phyloP scores from a whole-genome alignment of 1,139 yeast species.

The Candida anutae region DNA sequence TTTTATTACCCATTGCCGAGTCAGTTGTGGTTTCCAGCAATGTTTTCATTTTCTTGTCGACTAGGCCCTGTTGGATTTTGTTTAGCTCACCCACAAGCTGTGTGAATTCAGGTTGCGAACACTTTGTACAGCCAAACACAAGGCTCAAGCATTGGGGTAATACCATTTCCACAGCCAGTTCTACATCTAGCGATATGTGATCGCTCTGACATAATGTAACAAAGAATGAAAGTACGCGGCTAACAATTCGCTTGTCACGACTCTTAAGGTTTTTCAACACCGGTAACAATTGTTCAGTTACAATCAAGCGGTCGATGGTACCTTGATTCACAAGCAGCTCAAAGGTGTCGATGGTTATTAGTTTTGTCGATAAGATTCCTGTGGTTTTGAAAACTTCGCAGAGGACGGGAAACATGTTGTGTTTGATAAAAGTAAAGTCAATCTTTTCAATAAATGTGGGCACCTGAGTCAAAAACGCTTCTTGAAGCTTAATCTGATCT shows the following conservation, averaged over 20 bases:
- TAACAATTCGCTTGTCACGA: conserved; percentile 61
- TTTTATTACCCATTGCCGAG: conserved; percentile 3
- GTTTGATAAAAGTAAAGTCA: conserved; percentile 70
- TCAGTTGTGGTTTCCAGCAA: conserved; percentile 9
- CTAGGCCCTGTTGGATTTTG: conserved; percentile 21
- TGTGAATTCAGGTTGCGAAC: conserved; percentile 29
- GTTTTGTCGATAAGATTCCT: conserved; percentile 69
- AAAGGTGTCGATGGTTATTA: conserved; percentile 61
- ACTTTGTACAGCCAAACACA: conserved; percentile 36
- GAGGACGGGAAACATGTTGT: conserved; percentile 63
- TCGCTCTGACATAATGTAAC: conserved; percentile 31
- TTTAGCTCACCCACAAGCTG: conserved; percentile 20
- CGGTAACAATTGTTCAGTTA: conserved; percentile 73
- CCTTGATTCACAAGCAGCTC: conserved; percentile 47
- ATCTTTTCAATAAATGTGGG: conserved; percentile 38
- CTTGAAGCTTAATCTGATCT: conserved; percentile 46
- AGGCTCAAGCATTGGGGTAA: conserved; percentile 31
- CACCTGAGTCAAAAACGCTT: conserved; percentile 42
- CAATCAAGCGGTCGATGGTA: conserved; percentile 62
- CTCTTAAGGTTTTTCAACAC: conserved; percentile 68
- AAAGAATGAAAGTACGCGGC: conserved; percentile 48
- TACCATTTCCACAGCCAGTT: conserved; percentile 27
- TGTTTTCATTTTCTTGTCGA: conserved; percentile 21
- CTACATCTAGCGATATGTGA: conserved; percentile 30
- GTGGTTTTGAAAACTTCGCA: conserved; percentile 75